Conservation (phyloP, 176 grass and related monocot genomes). For the Miscanthus lutarioriparius region DNA sequence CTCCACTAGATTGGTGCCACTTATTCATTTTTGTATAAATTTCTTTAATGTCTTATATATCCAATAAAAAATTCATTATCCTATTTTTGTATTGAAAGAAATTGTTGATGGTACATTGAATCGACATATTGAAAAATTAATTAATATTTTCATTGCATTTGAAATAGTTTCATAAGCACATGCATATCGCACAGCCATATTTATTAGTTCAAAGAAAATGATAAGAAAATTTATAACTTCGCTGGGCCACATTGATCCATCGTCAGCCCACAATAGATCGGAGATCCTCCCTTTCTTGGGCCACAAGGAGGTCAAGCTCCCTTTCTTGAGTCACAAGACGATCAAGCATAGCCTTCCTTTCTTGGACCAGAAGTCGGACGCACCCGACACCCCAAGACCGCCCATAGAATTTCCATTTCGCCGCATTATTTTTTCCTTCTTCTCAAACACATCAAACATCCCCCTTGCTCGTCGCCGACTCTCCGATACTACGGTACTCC, state of each 20-base stretch:
- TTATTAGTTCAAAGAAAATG: no score
- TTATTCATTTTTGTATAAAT: no score
- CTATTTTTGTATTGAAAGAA: no score
- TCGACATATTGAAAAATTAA: no score
- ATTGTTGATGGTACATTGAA: no score
- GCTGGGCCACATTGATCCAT: background rate
- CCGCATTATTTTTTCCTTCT: background rate
- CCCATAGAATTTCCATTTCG: constrained; percentile 18
- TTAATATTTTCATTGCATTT: no score
- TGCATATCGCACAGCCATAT: no score
- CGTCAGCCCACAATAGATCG: background rate
- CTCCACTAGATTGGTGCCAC: no score
- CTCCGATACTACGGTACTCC: background rate
- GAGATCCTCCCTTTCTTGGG: constrained; percentile 19
- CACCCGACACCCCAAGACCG: background rate
- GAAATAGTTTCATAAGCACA: no score
- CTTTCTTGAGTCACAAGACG: constrained; percentile 45
- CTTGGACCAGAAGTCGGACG: constrained; percentile 46
- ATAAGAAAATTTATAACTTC: background rate
- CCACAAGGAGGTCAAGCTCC: background rate
- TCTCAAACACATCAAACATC: background rate
- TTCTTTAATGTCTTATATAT: no score
- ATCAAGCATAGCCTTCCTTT: constrained; percentile 15
- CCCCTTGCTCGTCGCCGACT: background rate
- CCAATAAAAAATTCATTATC: no score